Conservation (phyloP, 2,329 filamentous ascomycete genomes). For the Cytospora piceicola region DNA sequence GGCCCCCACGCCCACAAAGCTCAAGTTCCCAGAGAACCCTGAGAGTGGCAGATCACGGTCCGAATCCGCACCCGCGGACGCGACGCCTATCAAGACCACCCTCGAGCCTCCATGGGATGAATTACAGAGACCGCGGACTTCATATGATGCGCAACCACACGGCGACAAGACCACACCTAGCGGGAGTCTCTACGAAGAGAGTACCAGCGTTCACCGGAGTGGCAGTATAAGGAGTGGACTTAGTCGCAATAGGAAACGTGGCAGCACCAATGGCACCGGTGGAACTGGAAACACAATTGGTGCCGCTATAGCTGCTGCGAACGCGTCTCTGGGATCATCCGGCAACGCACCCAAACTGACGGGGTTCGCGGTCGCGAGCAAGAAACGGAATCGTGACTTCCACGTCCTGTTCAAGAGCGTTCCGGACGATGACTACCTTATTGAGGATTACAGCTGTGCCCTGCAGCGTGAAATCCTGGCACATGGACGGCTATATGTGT, state of each 20-base stretch:
- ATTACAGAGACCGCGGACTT: slow-evolving; percentile 49
- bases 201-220: slow-evolving; percentile 62
- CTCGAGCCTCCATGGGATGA: slow-evolving; percentile 46
- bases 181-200: slow-evolving; percentile 68
- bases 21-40: slow-evolving; percentile 56
- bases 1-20: slow-evolving; percentile 59
- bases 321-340: slow-evolving; percentile 68
- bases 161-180: slow-evolving; percentile 69
- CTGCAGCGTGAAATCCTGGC: slow-evolving; percentile 93
- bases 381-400: slow-evolving; percentile 95
- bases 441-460: slow-evolving; percentile 97
- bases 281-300: slow-evolving; percentile 69
- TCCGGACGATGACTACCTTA: slow-evolving; percentile 95
- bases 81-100: slow-evolving; percentile 35
- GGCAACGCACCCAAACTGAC: slow-evolving; percentile 75
- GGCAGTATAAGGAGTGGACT: slow-evolving; percentile 69
- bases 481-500: slow-evolving; percentile 92
- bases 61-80: slow-evolving; percentile 62
- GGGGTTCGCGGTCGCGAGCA: slow-evolving; percentile 93
- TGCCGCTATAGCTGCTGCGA: slow-evolving; percentile 72
- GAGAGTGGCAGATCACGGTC: slow-evolving; percentile 53
- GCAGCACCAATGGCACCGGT: slow-evolving; percentile 63
- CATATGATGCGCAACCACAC: slow-evolving; percentile 51
- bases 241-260: slow-evolving; percentile 69
- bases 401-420: slow-evolving; percentile 94